phyloP scores from a whole-genome alignment of 495 filamentous ascomycete species.

The Neurospora terricola region DNA sequence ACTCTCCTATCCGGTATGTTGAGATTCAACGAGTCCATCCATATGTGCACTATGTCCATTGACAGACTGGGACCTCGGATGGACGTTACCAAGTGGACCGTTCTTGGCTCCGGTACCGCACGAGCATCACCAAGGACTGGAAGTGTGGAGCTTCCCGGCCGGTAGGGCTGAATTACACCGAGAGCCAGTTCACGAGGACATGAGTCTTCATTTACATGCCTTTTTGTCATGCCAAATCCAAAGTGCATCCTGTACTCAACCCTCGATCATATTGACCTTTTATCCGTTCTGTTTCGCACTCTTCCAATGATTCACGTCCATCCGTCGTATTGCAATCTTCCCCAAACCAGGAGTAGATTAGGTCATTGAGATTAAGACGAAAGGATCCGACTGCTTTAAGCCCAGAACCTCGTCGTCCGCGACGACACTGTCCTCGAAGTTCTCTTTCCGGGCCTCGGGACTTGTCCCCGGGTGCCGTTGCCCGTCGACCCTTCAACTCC shows the following conservation, averaged over 20 bases:
- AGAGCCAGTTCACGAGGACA: too few species aligned
- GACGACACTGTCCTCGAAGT: background rate
- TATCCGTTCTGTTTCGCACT: background rate
- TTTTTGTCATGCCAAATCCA: background rate
- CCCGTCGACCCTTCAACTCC: background rate
- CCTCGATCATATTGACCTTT: background rate
- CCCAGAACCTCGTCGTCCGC: background rate
- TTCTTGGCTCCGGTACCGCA: background rate
- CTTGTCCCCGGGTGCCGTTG: background rate
- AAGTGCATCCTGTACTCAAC: background rate
- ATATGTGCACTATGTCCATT: background rate
- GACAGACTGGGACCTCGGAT: background rate
- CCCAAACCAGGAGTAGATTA: background rate
- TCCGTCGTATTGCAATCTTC: background rate
- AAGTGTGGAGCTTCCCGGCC: background rate
- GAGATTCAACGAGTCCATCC: background rate
- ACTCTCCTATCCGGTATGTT: background rate
- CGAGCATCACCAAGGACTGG: background rate
- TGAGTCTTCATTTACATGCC: background rate
- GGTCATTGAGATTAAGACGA: background rate
- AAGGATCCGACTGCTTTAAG: background rate
- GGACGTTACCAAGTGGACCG: background rate
- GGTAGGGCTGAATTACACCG: background rate
- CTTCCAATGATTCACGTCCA: background rate
- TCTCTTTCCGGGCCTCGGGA: background rate